A percentile compares a stretch with the other conserved stretches of the same genome.
Evolutionary conservation across 1,139 yeast species (phyloP).

Genomic region (Zhuliangozyma parablackwelliae): DNA sequence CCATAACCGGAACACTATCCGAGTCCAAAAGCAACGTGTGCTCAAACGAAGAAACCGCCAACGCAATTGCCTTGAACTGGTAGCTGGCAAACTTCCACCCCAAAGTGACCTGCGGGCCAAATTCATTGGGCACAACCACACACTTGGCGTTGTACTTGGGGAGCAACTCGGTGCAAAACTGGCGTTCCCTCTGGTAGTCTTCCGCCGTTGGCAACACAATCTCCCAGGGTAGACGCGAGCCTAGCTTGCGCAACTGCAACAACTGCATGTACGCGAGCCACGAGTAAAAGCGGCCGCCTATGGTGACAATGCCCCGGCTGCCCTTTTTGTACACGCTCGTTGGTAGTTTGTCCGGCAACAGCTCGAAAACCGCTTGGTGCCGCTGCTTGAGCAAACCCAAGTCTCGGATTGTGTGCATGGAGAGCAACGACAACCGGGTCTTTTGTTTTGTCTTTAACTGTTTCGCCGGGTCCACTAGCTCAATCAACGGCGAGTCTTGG

Average conservation of each 20-base stretch:
- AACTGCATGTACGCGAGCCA: constrained; percentile 37
- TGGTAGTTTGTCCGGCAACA: constrained; percentile 22
- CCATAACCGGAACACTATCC: constrained; percentile 32
- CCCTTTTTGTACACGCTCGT: constrained; percentile 20
- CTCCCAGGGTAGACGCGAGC: constrained; percentile 34
- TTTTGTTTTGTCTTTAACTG: constrained; percentile 13
- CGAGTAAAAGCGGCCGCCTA: constrained; percentile 37
- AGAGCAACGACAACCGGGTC: constrained; percentile 13
- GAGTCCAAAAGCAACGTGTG: constrained; percentile 39
- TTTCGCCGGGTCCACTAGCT: constrained; percentile 4
- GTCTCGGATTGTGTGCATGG: constrained; percentile 7
- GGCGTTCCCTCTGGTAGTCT: constrained; percentile 25
- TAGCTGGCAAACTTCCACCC: constrained; percentile 31
- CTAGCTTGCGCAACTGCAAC: constrained; percentile 28
- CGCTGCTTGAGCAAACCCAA: constrained; percentile 19
- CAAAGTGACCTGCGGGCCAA: constrained; percentile 30
- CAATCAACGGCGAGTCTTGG: constrained; percentile 9
- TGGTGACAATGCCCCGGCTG: constrained; percentile 30
- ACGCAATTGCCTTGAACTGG: constrained; percentile 39
- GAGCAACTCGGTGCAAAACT: constrained; percentile 21
- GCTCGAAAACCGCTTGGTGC: constrained; percentile 18
- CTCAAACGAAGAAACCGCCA: constrained; percentile 37
- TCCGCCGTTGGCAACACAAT: constrained; percentile 28
- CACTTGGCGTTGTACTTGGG: constrained; percentile 27
- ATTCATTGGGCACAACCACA: constrained; percentile 28